These are phyloP conservation scores for Ophiocordyceps unilateralis DNA, from an alignment of 2,329 filamentous ascomycete species.

Conservation along the genomic window DNA sequence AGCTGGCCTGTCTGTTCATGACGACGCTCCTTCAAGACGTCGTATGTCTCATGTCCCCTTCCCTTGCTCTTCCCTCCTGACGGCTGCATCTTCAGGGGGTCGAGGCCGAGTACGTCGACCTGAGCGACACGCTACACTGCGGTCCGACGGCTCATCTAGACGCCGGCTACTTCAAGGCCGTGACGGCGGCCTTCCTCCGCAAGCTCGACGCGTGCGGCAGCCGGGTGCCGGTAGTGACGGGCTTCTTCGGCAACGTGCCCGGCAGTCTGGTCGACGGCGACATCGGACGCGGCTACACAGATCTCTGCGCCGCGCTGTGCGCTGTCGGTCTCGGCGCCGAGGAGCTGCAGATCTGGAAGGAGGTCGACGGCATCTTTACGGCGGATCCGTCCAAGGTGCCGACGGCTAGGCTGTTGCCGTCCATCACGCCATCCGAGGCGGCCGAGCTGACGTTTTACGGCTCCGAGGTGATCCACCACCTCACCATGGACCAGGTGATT, in stretches of 20 bases:
- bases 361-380: conserved; percentile 88
- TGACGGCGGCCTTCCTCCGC: conserved; percentile 41
- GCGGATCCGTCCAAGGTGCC: conserved; percentile 79
- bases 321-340: conserved; percentile 75
- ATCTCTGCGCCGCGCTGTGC: conserved; percentile 81
- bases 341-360: conserved; percentile 97
- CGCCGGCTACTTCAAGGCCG: conserved; percentile 50
- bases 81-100: conserved; percentile 37
- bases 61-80: background rate
- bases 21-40: conserved; percentile 64
- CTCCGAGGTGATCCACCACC: conserved; percentile 93
- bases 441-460: conserved; percentile 90
- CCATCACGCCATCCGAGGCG: conserved; percentile 86
- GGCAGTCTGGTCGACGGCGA: conserved; percentile 76
- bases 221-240: conserved; percentile 66
- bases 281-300: conserved; percentile 89
- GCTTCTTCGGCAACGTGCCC: conserved; percentile 88
- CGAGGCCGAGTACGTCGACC: conserved; percentile 76
- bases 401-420: conserved; percentile 73
- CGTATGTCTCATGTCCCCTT: conserved; percentile 18
- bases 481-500: conserved; percentile 95
- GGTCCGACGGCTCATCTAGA: conserved; percentile 42
- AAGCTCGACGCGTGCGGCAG: conserved; percentile 48
- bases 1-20: conserved; percentile 87
- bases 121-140: conserved; percentile 65